Percentiles rank a stretch among this genome's conserved stretches.
Conservation (phyloP, 2,329 filamentous ascomycete species). For the Exophiala sideris region DNA sequence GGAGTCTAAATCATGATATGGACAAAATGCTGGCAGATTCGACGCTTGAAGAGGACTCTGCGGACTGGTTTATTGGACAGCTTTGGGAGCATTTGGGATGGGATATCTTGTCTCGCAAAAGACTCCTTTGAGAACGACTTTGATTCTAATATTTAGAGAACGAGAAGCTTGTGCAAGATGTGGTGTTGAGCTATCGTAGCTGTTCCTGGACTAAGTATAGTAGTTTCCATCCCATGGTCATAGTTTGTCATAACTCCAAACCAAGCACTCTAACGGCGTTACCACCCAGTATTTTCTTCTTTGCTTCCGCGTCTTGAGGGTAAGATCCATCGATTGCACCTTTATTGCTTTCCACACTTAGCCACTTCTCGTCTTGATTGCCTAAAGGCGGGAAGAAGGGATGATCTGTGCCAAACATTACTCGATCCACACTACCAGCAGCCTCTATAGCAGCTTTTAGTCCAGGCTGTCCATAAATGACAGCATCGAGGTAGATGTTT, state of each 20-base stretch:
- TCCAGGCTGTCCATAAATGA: slow-evolving; percentile 54
- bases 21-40: slow-evolving; percentile 4
- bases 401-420: slow-evolving; percentile 46
- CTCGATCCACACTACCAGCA: slow-evolving; percentile 37
- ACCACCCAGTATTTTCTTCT: slow-evolving; percentile 40
- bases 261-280: slow-evolving; percentile 45
- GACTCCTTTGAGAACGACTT: slow-evolving; percentile 4
- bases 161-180: no score
- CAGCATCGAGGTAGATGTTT: slow-evolving; percentile 81
- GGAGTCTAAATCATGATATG: slow-evolving; percentile 20
- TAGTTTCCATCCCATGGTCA: not conserved
- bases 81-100: slow-evolving; percentile 58
- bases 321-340: slow-evolving; percentile 42
- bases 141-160: not conserved
- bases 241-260: slow-evolving; percentile 29
- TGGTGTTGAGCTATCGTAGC: no score
- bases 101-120: slow-evolving; percentile 44
- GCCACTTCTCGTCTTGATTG: slow-evolving; percentile 37
- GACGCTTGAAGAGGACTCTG: slow-evolving; percentile 33
- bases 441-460: slow-evolving; percentile 75
- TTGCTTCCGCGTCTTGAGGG: slow-evolving; percentile 31
- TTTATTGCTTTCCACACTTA: slow-evolving; percentile 47
- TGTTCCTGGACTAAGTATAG: not conserved
- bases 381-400: slow-evolving; percentile 44
- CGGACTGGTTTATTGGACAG: slow-evolving; percentile 55